Percentiles rank a stretch among this genome's conserved stretches.
These are phyloP conservation scores for Claviceps monticola DNA, from an alignment of 2,329 filamentous ascomycete species.

Conservation along the genomic window DNA sequence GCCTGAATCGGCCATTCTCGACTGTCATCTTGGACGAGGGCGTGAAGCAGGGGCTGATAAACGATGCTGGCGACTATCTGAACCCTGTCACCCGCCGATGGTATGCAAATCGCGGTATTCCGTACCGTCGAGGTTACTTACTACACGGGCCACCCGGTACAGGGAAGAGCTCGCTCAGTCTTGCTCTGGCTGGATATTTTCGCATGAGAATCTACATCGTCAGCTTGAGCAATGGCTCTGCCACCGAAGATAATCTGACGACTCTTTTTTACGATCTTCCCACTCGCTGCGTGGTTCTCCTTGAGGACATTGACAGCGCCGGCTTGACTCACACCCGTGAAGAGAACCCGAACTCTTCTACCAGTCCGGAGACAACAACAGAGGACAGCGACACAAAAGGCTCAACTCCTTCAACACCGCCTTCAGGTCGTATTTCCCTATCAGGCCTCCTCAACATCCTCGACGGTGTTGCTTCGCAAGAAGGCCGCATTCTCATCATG, in stretches of 20 bases:
- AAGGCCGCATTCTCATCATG: slow-evolving; percentile 51
- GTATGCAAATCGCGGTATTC: slow-evolving; percentile 75
- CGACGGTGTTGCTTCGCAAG: slow-evolving; percentile 55
- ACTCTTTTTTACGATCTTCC: slow-evolving; percentile 54
- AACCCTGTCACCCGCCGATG: slow-evolving; percentile 52
- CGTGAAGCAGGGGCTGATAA: slow-evolving; percentile 44
- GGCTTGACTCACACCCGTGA: slow-evolving; percentile 50
- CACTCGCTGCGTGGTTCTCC: slow-evolving; percentile 54
- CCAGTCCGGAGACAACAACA: slow-evolving; percentile 3
- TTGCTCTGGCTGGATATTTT: slow-evolving; percentile 57
- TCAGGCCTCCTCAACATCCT: slow-evolving; percentile 71
- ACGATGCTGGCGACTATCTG: slow-evolving; percentile 50
- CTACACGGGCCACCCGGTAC: slow-evolving; percentile 71
- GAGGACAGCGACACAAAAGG: slow-evolving; percentile 2
- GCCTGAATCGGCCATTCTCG: slow-evolving; percentile 45
- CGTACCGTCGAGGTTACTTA: slow-evolving; percentile 72
- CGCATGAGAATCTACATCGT: slow-evolving; percentile 61
- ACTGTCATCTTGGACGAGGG: slow-evolving; percentile 51
- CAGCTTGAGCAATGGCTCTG: slow-evolving; percentile 46
- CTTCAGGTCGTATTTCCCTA: slow-evolving; percentile 41
- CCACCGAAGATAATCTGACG: slow-evolving; percentile 52
- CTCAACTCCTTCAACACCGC: slow-evolving; percentile 2
- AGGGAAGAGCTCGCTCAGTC: slow-evolving; percentile 60
- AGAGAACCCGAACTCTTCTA: slow-evolving; percentile 6
- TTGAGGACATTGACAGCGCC: slow-evolving; percentile 65